A percentile compares a stretch with the other conserved stretches of the same genome.
Evolutionary conservation across 345 rosid species (phyloP).

Genomic region (Rhodamnia argentea): DNA sequence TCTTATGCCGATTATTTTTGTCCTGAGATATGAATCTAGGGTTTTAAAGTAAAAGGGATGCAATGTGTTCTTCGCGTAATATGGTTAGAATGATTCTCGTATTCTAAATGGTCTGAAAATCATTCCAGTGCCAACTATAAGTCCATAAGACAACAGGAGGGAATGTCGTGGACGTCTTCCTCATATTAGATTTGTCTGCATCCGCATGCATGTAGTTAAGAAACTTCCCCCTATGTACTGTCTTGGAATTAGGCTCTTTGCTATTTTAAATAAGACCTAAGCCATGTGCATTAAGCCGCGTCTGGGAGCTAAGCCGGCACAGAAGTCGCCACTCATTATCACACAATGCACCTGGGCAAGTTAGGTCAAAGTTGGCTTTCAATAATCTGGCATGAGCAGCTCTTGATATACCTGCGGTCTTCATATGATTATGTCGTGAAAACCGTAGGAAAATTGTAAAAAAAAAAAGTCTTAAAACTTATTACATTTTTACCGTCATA

Average conservation of each 20-base stretch:
- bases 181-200: background rate
- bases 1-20: background rate
- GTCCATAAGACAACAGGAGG: background rate
- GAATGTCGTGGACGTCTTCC: background rate
- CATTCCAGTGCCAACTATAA: background rate
- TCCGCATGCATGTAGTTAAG: background rate
- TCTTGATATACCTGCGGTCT: background rate
- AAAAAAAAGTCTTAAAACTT: no score
- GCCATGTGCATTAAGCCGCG: background rate
- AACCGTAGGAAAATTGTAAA: no score
- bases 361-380: background rate
- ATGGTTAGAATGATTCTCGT: background rate
- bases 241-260: background rate
- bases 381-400: background rate
- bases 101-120: background rate
- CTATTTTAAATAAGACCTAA: background rate
- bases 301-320: background rate
- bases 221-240: background rate
- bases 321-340: background rate
- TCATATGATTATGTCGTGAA: background rate
- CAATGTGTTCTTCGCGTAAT: background rate
- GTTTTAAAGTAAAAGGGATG: background rate
- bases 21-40: background rate
- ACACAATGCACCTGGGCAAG: background rate
- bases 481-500: no score